Evolutionary conservation across 306 rosid genomes (phyloP).

Genomic region (Vigna radiata): DNA sequence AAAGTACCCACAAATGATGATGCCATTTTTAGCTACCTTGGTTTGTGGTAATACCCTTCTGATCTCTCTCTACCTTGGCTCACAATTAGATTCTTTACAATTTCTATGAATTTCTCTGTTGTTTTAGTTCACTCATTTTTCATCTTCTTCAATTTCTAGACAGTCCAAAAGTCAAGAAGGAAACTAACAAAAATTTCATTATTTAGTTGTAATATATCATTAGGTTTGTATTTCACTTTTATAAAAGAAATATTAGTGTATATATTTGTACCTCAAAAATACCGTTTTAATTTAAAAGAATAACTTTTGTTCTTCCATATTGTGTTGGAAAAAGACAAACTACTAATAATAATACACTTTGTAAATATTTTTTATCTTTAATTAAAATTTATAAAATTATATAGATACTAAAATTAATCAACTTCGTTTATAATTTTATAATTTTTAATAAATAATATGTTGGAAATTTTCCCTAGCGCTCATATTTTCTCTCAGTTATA

Average conservation of each 20-base stretch:
- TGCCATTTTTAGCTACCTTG: constrained; percentile 48
- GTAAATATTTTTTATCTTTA: not conserved
- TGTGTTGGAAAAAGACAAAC: not conserved
- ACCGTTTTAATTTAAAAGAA: not conserved
- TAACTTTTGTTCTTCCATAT: not conserved
- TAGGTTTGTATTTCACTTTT: not conserved
- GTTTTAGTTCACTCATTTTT: constrained; percentile 50
- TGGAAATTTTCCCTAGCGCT: no score
- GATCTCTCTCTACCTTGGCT: constrained; percentile 9
- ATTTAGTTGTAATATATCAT: not conserved
- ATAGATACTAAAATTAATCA: not conserved
- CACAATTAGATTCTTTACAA: not conserved
- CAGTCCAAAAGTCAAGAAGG: not conserved
- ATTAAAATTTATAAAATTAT: not conserved
- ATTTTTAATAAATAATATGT: no score
- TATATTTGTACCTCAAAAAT: not conserved
- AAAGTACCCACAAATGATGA: constrained; percentile 43
- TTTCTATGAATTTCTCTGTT: constrained; percentile 21
- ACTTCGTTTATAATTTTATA: not conserved
- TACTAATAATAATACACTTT: not conserved
- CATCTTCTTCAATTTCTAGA: constrained; percentile 44
- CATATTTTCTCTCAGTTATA: no score
- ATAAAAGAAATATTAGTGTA: not conserved
- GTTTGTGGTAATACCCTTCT: not conserved
- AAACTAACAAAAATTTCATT: not conserved